phyloP scores from a whole-genome alignment of 1,284 basidiomycete genomes.

The Rhodotorula glutinis region DNA sequence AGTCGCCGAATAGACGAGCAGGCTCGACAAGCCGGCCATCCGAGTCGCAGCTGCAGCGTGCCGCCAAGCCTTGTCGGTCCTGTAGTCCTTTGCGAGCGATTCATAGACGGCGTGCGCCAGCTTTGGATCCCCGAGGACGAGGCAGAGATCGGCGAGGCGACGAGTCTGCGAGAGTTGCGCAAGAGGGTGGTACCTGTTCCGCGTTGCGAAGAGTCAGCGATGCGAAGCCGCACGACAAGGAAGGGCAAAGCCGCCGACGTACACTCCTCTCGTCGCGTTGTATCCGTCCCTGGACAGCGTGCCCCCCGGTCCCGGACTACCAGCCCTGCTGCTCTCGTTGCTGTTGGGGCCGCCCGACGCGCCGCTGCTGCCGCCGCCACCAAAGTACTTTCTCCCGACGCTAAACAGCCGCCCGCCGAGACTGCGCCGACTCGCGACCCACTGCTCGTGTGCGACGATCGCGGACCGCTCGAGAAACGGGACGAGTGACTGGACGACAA shows the following conservation, averaged over 20 bases:
- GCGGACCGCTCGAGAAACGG: slow-evolving; percentile 97
- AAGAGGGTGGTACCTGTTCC: slow-evolving; percentile 51
- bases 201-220: slow-evolving; percentile 31
- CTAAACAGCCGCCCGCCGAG: slow-evolving; percentile 89
- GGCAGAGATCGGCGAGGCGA: slow-evolving; percentile 91
- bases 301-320: slow-evolving; percentile 44
- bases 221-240: neutral
- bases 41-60: slow-evolving; percentile 51
- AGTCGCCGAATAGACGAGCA: neutral
- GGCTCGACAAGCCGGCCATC: slow-evolving; percentile 50
- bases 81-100: slow-evolving; percentile 57
- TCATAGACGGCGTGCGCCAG: slow-evolving; percentile 85
- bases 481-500: slow-evolving; percentile 82
- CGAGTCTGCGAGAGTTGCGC: slow-evolving; percentile 53
- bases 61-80: slow-evolving; percentile 49
- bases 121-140: slow-evolving; percentile 84
- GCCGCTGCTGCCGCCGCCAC: slow-evolving; percentile 22
- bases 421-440: slow-evolving; percentile 74
- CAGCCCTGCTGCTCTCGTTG: slow-evolving; percentile 43
- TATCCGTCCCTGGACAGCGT: slow-evolving; percentile 27
- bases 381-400: slow-evolving; percentile 56
- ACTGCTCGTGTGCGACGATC: slow-evolving; percentile 91
- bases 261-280: slow-evolving; percentile 43
- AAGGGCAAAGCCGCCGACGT: slow-evolving; percentile 17
- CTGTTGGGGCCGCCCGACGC: neutral